Base-by-base conservation (phyloP, 768 basidiomycete species). In the Tricholoma hemisulphureum region DNA sequence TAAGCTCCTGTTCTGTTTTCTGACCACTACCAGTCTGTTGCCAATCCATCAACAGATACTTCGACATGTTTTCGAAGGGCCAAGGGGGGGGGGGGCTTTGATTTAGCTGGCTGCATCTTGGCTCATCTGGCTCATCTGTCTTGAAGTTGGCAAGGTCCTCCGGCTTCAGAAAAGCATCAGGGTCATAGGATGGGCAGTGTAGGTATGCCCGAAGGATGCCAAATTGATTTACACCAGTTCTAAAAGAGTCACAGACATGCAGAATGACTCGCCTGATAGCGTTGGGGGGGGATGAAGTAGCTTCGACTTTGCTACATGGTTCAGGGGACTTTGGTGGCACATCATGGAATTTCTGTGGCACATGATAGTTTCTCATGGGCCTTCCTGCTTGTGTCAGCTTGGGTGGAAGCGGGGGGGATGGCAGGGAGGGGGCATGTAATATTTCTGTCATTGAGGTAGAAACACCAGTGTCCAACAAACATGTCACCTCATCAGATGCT, bases 51-150 rank as follows among this genome's bases (percentile, higher is more conserved):
- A n/a, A n/a, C n/a, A n/a, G n/a, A n/a, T n/a, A n/a, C n/a, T n/a
- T n/a, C n/a, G n/a, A n/a, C n/a, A 67, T 70, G 11, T 71, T 55
- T 2, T 66, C 71, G 1, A 73, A 58, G 53, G 71, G 70, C 53
- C 73, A 75, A 34, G 73, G 71, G 0, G 29, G 46, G 23, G 6
- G 52, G 28, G 16, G 10, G 10, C 31, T 10, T 6, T 31, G 31
- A 31, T n/a, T 26, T 49, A 6, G 21, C 23, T 18, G 55, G 43
- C n/a, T 13, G 21, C 18, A 13, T 23, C 21, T 13, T 31, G n/a
- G 55, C n/a, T 43, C 55, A 39, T 45, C 14, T 23, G 43, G 31
- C 46, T 11, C 24, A n/a, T n/a, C 16, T n/a, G n/a, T n/a, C 20
- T 14, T 16, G 43, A 60, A 8, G 63, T 66, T 29, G 55, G 60